Evolutionary conservation across 768 basidiomycete genomes (phyloP).

Genomic region (Saitozyma podzolica): DNA sequence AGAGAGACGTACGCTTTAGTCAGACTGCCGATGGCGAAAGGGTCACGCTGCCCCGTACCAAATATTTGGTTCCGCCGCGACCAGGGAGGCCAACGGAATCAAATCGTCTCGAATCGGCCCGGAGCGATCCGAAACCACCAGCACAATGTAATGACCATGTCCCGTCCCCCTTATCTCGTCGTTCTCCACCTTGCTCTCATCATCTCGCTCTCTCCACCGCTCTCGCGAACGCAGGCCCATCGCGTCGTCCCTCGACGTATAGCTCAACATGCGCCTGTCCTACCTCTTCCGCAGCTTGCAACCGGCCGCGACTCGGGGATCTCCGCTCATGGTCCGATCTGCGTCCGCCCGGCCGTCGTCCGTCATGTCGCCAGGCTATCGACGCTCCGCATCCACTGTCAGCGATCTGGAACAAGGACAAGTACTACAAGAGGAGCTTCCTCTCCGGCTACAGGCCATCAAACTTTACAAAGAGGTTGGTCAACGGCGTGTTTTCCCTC

Average conservation of each 20-base stretch:
- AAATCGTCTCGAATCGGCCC: background rate
- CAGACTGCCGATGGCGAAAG: background rate
- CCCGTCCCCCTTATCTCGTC: no score
- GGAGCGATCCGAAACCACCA: background rate
- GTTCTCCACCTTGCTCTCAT: no score
- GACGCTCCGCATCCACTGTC: background rate
- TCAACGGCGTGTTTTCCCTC: background rate
- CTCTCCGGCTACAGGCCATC: conserved; percentile 44
- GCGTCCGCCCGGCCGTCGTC: background rate
- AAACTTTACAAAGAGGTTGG: conserved; percentile 52
- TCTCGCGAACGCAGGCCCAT: no score
- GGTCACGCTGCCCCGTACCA: background rate
- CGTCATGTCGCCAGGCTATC: background rate
- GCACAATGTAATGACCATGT: no score
- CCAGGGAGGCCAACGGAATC: no score
- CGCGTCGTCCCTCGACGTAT: background rate
- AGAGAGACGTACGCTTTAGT: background rate
- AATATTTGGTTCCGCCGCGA: no score
- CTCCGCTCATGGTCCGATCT: background rate
- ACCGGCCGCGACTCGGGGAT: conserved; percentile 1
- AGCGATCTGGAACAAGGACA: conserved; percentile 1
- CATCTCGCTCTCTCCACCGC: no score
- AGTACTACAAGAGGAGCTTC: background rate
- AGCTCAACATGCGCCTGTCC: background rate
- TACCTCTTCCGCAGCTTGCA: background rate